These are phyloP conservation scores for Ramalina intermedia DNA, from an alignment of 495 filamentous ascomycete genomes.

Conservation along the genomic window DNA sequence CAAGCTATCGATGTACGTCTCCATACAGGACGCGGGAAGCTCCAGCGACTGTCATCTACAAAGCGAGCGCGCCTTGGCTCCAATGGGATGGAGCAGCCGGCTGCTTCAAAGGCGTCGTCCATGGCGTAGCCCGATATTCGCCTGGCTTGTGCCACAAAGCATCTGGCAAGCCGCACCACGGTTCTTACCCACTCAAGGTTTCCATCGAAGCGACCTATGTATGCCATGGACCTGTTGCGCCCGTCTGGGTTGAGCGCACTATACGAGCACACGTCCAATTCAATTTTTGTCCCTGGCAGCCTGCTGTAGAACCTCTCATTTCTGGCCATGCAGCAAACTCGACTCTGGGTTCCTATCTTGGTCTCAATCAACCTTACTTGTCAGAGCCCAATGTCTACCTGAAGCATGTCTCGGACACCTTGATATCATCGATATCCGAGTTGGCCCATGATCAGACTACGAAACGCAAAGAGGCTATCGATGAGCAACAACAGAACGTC, in stretches of 20 bases:
- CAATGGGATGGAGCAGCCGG: slow-evolving; percentile 5
- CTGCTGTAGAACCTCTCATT: too few relatives aligned
- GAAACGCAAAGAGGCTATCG: neutral
- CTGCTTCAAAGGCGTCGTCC: slow-evolving; percentile 12
- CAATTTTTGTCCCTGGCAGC: neutral
- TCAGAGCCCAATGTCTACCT: neutral
- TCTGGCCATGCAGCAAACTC: too few relatives aligned
- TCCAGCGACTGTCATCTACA: slow-evolving; percentile 3
- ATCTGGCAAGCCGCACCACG: neutral
- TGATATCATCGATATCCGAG: neutral
- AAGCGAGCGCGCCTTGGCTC: slow-evolving; percentile 12
- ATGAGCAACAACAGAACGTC: neutral
- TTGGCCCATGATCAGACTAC: neutral
- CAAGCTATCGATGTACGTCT: slow-evolving; percentile 7
- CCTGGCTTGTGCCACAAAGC: neutral
- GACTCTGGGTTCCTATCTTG: too few relatives aligned
- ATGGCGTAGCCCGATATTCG: neutral
- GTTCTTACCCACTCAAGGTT: neutral
- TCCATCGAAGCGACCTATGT: neutral
- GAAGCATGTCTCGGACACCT: neutral
- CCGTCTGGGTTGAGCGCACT: neutral
- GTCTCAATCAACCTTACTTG: too few relatives aligned
- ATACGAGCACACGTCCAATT: neutral
- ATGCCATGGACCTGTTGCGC: neutral
- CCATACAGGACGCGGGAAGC: neutral